Conservation (phyloP, 1,284 basidiomycete genomes). For the Fistulina hepatica region DNA sequence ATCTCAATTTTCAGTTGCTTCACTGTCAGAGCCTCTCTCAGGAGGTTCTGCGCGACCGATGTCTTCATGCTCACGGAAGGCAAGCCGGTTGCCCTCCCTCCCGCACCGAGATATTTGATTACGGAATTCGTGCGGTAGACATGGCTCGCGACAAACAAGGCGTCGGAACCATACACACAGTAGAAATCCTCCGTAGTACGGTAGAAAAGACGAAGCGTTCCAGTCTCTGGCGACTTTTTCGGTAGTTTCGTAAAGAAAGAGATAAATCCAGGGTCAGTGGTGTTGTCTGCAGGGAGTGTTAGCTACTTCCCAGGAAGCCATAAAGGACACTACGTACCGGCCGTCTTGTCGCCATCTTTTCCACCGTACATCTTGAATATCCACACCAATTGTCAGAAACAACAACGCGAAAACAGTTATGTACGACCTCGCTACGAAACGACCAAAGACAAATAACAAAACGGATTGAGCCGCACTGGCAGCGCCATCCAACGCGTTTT, state of each 20-base stretch:
- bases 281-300: conserved; percentile 28
- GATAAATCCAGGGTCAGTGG: conserved; percentile 68
- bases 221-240: conserved; percentile 54
- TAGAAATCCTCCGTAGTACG: conserved; percentile 60
- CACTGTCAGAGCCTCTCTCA: conserved; percentile 84
- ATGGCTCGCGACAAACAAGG: conserved; percentile 75
- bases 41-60: conserved; percentile 75
- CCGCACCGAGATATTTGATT: conserved; percentile 68
- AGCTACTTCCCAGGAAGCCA: too few species aligned
- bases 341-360: too few species aligned
- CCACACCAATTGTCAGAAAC: too few species aligned
- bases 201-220: conserved; percentile 78
- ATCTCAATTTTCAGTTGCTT: conserved; percentile 95
- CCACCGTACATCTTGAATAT: too few species aligned
- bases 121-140: conserved; percentile 83
- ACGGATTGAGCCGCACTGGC: too few species aligned
- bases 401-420: too few species aligned
- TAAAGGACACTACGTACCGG: too few species aligned
- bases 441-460: too few species aligned
- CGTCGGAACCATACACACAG: conserved; percentile 83
- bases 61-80: conserved; percentile 73
- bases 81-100: conserved; percentile 47
- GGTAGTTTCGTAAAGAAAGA: conserved; percentile 63
- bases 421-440: too few species aligned
- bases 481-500: too few species aligned